Base-by-base conservation (phyloP, 1,139 yeast species). In the Zygoascus hellenicus region DNA sequence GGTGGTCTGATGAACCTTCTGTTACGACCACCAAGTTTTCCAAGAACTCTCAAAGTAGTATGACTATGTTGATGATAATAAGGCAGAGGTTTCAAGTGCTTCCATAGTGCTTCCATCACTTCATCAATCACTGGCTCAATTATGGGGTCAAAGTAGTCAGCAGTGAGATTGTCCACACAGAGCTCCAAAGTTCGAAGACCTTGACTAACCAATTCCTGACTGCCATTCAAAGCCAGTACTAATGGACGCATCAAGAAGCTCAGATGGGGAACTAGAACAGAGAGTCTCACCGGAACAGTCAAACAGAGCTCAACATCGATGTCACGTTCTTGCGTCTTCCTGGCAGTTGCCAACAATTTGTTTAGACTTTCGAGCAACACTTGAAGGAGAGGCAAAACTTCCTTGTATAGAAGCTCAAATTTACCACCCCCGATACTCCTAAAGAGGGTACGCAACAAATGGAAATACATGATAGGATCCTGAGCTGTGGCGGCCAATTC, bases 341-440 rank as follows among this genome's bases (percentile, higher is more conserved):
- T 75, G 2, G 97, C 89, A 42, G 89, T 84, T 26, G 81, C 75
- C 35, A 94, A 80, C 72, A 90, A 76, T 58, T 86, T 79, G 63
- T 90, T 92, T 53, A 94, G 74, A 5, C 94, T 83, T 55, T 89
- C 96, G 46, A 94, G 71, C 37, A 94, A 69, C 1, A 86, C 89
- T 44, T 94, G 97, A 31, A 94, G 69, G 33, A 94, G 74, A 0
- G 98, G 98, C 71, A 89, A 76, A 15, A 94, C 90, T 54, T 92
- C 96, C 57, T 94, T 87, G 69, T 92, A 92, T 26, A 94, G 72
- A 50, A 83, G 80, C 64, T 92, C 98, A 63, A 90, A 90, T 51
- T 97, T 75, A 3, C 97, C 98, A 42, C 98, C 97, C 41, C 96
- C 95, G 41, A 94, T 90, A 61, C 95, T 86, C 64, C 98, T 75